Percentiles rank a stretch among this genome's conserved stretches.
phyloP scores from a whole-genome alignment of 2,329 filamentous ascomycete genomes.

The Colletotrichum sp. region DNA sequence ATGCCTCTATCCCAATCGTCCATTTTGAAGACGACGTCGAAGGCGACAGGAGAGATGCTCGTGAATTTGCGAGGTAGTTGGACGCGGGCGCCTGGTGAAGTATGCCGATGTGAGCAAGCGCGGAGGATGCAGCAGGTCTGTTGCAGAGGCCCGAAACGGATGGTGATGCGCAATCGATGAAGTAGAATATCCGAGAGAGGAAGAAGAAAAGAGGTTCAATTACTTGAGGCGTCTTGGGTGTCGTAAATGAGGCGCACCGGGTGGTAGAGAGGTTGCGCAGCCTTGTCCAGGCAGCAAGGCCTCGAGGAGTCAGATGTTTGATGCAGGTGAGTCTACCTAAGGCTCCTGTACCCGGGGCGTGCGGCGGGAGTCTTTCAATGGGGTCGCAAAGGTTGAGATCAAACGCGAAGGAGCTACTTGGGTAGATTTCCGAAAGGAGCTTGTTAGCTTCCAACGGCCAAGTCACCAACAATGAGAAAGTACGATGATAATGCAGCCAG shows the following conservation, averaged over 20 bases:
- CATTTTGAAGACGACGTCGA: not conserved
- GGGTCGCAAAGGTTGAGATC: not conserved
- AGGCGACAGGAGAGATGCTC: not conserved
- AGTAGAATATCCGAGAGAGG: not conserved
- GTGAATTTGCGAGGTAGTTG: not conserved
- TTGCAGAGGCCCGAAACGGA: not conserved
- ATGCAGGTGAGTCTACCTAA: not conserved
- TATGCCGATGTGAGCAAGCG: not conserved
- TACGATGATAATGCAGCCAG: not conserved
- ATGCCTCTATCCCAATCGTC: not conserved
- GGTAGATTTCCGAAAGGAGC: not conserved
- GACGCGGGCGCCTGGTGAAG: not conserved
- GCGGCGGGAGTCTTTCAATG: not conserved
- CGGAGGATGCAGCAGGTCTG: not conserved
- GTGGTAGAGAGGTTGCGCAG: not conserved
- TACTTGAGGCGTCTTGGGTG: not conserved
- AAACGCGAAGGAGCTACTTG: not conserved
- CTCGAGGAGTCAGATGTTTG: slow-evolving; percentile 6
- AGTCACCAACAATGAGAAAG: not conserved
- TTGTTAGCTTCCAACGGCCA: not conserved
- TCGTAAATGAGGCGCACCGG: not conserved
- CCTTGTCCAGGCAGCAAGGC: slow-evolving; percentile 17
- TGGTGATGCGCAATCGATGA: not conserved
- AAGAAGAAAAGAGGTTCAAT: not conserved
- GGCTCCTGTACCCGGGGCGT: not conserved